Base-by-base conservation (phyloP, 1,139 yeast genomes). In the Magnusiomyces fungicola region DNA sequence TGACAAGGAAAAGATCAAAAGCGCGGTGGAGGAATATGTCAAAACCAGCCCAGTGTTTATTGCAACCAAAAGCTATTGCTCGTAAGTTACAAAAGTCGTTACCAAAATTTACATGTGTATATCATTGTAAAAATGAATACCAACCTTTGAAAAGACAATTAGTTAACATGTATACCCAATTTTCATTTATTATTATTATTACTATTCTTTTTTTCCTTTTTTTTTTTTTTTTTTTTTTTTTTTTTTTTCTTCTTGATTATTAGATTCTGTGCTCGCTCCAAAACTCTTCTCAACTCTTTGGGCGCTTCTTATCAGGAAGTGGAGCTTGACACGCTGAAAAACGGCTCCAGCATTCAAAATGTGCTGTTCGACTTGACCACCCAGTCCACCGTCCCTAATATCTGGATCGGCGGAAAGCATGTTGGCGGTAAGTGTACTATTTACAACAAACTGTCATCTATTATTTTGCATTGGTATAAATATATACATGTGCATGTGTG, bases 341-440 rank as follows among this genome's bases (percentile, higher is more conserved):
- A 82, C 46, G 90, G 89, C 40, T 63, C 66, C 18, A 83, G 75
- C n/a, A 79, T 90, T 59, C 97, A 92, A 71, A 82, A 76, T 47
- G 95, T 94, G 52, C 75, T 92, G 55, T 66, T 63, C 44, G 81
- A 83, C 62, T 68, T 88, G 56, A 83, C 95, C 39, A 95, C 96
- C 55, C 97, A 92, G 73, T 76, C 80, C 59, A 88, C 97, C 38
- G 97, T 92, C 52, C 98, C 98, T 55, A 90, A 85, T 68, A 78
- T 92, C 57, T 89, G 83, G 70, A 89, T 92, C 65, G 81, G 76
- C 47, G 96, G 96, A 53, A 76, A 87, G 69, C 96, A 88, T 71
- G 80, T 92, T 61, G 98, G 98, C 55, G 98, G 98, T 36, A 19
- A 9, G 36, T 32, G 10, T 27, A 27, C 30, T 7, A 7, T 7